These are phyloP conservation scores for Phytopythium boreale DNA, from an alignment of 352 stramenopile species.

Conservation along the genomic window DNA sequence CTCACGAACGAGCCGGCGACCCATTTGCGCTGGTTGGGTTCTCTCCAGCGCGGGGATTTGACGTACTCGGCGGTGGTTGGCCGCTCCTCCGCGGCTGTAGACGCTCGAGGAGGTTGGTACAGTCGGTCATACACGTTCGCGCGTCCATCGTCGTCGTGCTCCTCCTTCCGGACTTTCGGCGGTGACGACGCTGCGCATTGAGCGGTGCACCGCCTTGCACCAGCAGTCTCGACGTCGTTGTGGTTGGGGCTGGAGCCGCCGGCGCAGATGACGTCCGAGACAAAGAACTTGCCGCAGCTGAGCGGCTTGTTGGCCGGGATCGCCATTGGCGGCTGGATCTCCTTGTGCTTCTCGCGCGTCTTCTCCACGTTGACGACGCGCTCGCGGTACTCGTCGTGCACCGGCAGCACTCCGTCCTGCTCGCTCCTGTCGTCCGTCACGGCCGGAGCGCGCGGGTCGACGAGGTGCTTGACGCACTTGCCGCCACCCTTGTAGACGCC, in stretches of 20 bases:
- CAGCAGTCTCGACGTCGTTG: constrained; percentile 11
- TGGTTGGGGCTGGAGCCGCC: constrained; percentile 12
- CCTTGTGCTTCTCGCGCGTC: constrained; percentile 56
- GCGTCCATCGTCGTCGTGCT: constrained; percentile 3
- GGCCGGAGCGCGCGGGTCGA: constrained; percentile 8
- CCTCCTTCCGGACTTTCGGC: constrained; percentile 15
- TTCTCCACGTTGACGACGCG: constrained; percentile 57
- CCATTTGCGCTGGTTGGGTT: constrained; percentile 52
- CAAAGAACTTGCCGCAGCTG: constrained; percentile 57
- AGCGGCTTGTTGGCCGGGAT: constrained; percentile 55
- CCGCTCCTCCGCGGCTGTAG: constrained; percentile 18
- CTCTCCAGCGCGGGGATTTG: constrained; percentile 51
- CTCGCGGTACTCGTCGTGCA: constrained; percentile 36
- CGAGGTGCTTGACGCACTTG: constrained; percentile 31
- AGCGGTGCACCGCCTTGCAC: constrained; percentile 22
- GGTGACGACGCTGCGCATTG: constrained; percentile 23
- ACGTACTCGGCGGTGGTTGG: constrained; percentile 55
- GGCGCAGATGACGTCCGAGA: constrained; percentile 37
- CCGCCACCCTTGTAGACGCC: constrained; percentile 55
- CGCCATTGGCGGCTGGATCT: constrained; percentile 63
- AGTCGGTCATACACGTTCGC: constrained; percentile 22
- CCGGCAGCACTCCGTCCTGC: constrained; percentile 13
- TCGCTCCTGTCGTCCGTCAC: neutral
- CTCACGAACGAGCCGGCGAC: constrained; percentile 40
- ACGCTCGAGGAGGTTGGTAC: constrained; percentile 25